Percentiles rank a stretch among this genome's conserved stretches.
Evolutionary conservation across 306 rosid species (phyloP).

Genomic region (Inga leiocalycina): DNA sequence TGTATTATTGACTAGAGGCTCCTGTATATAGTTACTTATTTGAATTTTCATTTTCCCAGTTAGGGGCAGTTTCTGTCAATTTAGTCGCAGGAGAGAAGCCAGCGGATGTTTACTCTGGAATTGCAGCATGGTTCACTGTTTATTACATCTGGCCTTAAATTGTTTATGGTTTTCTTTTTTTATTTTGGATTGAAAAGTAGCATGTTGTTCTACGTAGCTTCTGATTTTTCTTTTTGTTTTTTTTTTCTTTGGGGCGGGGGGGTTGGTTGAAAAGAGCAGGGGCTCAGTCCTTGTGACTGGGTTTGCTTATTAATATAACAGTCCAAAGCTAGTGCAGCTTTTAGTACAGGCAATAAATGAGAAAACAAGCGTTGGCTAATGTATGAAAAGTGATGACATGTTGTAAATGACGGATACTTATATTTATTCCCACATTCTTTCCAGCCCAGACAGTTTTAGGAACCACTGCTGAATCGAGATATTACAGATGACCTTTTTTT

Average conservation of each 20-base stretch:
- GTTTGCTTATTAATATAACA: background rate
- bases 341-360: background rate
- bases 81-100: too few relatives aligned
- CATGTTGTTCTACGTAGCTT: background rate
- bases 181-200: background rate
- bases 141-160: background rate
- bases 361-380: background rate
- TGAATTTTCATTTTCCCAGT: slow-evolving; percentile 3
- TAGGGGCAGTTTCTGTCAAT: too few relatives aligned
- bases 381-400: background rate
- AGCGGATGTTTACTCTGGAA: too few relatives aligned
- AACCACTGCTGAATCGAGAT: background rate
- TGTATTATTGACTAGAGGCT: slow-evolving; percentile 1
- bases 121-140: too few relatives aligned
- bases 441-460: background rate
- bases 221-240: background rate
- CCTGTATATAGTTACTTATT: slow-evolving; percentile 4
- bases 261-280: background rate
- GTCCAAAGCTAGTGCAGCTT: background rate
- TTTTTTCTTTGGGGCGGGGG: slow-evolving; percentile 24
- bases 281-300: background rate
- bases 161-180: background rate
- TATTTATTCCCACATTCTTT: background rate
- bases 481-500: background rate
- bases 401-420: background rate